Evolutionary conservation across 306 rosid genomes (phyloP), one percentile per base, ranked within the genome.

Genomic region (Glycine latifolia): DNA sequence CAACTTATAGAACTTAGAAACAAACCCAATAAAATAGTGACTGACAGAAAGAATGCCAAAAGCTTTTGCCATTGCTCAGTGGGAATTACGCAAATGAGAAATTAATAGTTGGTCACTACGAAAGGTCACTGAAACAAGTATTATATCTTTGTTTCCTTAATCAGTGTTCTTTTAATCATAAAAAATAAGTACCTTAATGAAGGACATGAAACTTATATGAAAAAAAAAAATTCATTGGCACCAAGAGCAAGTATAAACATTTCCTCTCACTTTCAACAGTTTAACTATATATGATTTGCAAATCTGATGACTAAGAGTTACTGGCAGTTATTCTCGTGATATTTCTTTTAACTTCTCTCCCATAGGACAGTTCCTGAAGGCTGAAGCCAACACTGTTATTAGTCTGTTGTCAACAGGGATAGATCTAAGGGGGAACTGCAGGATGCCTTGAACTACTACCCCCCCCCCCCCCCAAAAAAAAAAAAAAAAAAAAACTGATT

Each of bases 1-100:
- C n/a, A 59, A 70, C n/a, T 62, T 14, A 39, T 44, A 78, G 48
- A 75, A 71, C 68, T 78, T 59, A 73, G 81, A 82, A 68, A 62
- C 12, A 16, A 52, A 43, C 58, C 60, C 74, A 65, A 73, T 16
- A 78, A 61, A 68, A 80, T 59, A 35, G 43, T 66, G 65, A 73
- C 54, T 73, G 14, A 17, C 54, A 58, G 41, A 39, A 81, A 80
- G 79, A 66, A 17, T 74, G 67, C 33, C 54, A 43, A 62, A 62
- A 33, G 15, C 8, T 31, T 10, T 62, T 33, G 67, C 15, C 10
- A 33, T 12, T 17, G 17, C 53, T 39, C 46, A n/a, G 13, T 7
- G 35, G 49, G 12, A 39, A 59, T 60, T 9, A 63, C 62, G 52
- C 48, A 86, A 61, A 73, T 17, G 81, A 46, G 66, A 31, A 79